Percentiles rank a stretch among this genome's conserved stretches.
Conservation (phyloP, 768 basidiomycete genomes). For the Pleurotus eryngii region DNA sequence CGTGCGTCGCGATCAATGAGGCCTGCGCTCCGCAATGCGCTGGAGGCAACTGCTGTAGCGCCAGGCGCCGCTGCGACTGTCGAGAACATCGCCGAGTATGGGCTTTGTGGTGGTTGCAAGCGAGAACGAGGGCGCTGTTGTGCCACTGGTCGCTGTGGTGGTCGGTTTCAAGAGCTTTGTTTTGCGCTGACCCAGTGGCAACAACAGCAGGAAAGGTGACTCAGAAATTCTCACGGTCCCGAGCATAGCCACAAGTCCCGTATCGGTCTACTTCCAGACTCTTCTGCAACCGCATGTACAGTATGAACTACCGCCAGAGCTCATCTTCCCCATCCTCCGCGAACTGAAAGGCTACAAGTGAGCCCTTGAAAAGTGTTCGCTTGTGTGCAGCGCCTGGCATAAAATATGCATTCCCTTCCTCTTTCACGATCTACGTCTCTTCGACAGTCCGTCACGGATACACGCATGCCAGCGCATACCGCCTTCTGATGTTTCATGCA, state of each 20-base stretch:
- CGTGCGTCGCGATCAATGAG: constrained; percentile 73
- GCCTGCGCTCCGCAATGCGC: constrained; percentile 65
- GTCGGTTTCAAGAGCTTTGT: neutral
- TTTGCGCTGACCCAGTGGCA: neutral
- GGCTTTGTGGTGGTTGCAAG: neutral
- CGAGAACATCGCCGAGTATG: constrained; percentile 46
- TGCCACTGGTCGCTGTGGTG: neutral
- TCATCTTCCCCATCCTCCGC: too few relatives aligned
- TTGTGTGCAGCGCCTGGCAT: too few relatives aligned
- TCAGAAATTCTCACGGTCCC: constrained; percentile 1
- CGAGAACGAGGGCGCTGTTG: neutral
- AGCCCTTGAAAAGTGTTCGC: too few relatives aligned
- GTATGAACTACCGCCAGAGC: too few relatives aligned
- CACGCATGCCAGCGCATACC: too few relatives aligned
- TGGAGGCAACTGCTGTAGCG: constrained; percentile 54
- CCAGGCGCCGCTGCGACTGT: constrained; percentile 57
- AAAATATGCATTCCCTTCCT: too few relatives aligned
- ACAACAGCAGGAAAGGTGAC: constrained; percentile 4
- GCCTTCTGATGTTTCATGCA: too few relatives aligned
- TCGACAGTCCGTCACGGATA: too few relatives aligned
- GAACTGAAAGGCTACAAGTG: too few relatives aligned
- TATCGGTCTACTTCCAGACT: too few relatives aligned
- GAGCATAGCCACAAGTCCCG: neutral
- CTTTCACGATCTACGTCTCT: too few relatives aligned
- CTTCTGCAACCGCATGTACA: too few relatives aligned